Percentiles rank a stretch among this genome's conserved stretches.
Evolutionary conservation across 768 basidiomycete species (phyloP).

Genomic region (Lentinula sp.): DNA sequence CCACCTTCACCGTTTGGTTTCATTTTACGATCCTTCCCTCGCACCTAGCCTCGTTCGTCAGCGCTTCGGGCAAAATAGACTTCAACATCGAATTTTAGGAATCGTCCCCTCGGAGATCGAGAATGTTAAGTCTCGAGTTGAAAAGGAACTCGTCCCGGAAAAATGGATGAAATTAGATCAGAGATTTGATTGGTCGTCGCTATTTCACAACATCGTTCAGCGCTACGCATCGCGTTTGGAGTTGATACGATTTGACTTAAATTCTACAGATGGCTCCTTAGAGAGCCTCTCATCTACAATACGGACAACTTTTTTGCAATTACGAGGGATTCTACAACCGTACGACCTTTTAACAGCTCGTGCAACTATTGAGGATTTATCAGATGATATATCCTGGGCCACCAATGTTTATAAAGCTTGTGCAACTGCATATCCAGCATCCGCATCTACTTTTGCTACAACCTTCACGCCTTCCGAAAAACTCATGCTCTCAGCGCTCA

Average conservation of each 20-base stretch:
- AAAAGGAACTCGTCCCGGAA: constrained; percentile 4
- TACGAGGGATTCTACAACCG: constrained; percentile 21
- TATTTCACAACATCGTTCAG: constrained; percentile 22
- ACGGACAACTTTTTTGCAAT: constrained; percentile 10
- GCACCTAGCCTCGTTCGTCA: constrained; percentile 21
- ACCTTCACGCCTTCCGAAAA: constrained; percentile 13
- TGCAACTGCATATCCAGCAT: constrained; percentile 21
- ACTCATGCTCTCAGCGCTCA: constrained; percentile 12
- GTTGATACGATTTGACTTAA: constrained; percentile 15
- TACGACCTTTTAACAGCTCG: constrained; percentile 16
- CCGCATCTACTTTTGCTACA: constrained; percentile 1
- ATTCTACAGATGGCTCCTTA: constrained; percentile 2
- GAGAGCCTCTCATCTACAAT: constrained; percentile 7
- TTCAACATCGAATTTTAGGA: constrained; percentile 22
- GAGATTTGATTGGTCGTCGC: constrained; percentile 27
- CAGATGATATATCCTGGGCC: constrained; percentile 19
- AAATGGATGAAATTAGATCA: constrained; percentile 7
- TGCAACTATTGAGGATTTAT: neutral
- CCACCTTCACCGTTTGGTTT: constrained; percentile 25
- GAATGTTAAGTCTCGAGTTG: constrained; percentile 7
- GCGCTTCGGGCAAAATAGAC: constrained; percentile 19
- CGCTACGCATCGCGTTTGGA: constrained; percentile 25
- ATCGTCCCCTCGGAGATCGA: constrained; percentile 19
- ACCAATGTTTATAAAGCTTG: constrained; percentile 22
- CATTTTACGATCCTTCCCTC: constrained; percentile 28